These are phyloP conservation scores for Hura crepitans DNA, from an alignment of 441 rosid species.

Conservation along the genomic window DNA sequence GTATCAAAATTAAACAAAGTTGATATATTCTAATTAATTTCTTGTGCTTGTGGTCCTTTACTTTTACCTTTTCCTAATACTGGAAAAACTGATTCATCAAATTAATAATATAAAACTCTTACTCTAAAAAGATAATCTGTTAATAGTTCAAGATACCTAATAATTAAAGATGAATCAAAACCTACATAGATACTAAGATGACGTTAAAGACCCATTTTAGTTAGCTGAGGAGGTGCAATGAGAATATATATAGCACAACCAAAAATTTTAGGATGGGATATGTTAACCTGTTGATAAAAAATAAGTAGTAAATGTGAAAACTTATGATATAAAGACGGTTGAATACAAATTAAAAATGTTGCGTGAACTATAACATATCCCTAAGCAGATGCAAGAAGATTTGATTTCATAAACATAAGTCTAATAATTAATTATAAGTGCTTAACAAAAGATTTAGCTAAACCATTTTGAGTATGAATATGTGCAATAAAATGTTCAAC, in stretches of 20 bases:
- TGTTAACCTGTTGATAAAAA: no score
- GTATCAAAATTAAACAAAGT: not conserved
- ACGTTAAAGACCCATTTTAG: not conserved
- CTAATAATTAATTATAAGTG: not conserved
- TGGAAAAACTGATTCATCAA: constrained; percentile 6
- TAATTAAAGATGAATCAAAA: no score
- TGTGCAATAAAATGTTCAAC: no score
- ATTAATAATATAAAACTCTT: not conserved
- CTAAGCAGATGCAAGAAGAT: no score
- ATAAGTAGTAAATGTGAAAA: no score
- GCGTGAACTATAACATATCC: no score
- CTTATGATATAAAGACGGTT: no score
- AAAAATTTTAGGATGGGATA: constrained; percentile 1
- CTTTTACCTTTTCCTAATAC: not conserved
- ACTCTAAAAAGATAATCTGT: no score
- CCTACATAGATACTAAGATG: not conserved
- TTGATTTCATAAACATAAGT: no score
- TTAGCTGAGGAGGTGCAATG: not conserved
- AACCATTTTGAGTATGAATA: not conserved
- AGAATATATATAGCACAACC: no score
- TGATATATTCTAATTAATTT: not conserved
- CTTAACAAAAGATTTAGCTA: not conserved
- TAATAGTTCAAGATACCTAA: no score
- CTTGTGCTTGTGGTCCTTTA: not conserved
- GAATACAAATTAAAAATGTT: no score